Percentiles rank a stretch among this genome's conserved stretches.
These are phyloP conservation scores for Medicago ruthenica DNA, from an alignment of 306 rosid genomes.

Conservation along the genomic window DNA sequence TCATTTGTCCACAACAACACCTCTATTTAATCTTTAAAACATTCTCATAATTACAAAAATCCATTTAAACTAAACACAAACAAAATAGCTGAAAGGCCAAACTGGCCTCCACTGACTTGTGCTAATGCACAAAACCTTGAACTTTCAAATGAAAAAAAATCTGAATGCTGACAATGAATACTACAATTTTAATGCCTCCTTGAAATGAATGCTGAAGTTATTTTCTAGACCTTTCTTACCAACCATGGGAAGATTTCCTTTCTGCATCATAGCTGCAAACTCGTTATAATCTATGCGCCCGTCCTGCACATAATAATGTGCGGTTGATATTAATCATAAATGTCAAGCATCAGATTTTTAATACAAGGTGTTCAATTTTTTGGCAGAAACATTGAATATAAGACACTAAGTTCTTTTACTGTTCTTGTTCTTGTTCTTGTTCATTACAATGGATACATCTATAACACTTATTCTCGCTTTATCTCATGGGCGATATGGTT, in stretches of 20 bases:
- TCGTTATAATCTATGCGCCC: constrained; percentile 95
- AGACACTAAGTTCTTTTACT: neutral
- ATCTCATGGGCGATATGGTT: too few species aligned
- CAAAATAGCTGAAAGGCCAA: constrained; percentile 38
- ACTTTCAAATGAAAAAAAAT: constrained; percentile 27
- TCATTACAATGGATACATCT: too few species aligned
- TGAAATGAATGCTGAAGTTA: constrained; percentile 75
- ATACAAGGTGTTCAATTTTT: constrained; percentile 16
- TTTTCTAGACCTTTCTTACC: constrained; percentile 76
- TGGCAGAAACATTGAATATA: constrained; percentile 17
- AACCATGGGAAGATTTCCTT: constrained; percentile 64
- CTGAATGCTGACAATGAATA: constrained; percentile 19
- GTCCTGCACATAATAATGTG: constrained; percentile 61
- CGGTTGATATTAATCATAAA: neutral
- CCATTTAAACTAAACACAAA: constrained; percentile 36
- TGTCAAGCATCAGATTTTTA: constrained; percentile 11
- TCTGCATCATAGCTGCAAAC: constrained; percentile 98
- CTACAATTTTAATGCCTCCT: constrained; percentile 65
- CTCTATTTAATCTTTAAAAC: constrained; percentile 1
- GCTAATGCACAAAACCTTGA: constrained; percentile 27
- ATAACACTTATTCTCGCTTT: too few species aligned
- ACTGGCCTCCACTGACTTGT: constrained; percentile 9
- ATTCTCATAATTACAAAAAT: constrained; percentile 47
- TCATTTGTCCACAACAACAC: constrained; percentile 4
- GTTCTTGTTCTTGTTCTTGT: neutral